Evolutionary conservation across 2,329 filamentous ascomycete genomes (phyloP), one percentile per base, ranked within the genome.

Genomic region (Ascosphaera pollenicola): DNA sequence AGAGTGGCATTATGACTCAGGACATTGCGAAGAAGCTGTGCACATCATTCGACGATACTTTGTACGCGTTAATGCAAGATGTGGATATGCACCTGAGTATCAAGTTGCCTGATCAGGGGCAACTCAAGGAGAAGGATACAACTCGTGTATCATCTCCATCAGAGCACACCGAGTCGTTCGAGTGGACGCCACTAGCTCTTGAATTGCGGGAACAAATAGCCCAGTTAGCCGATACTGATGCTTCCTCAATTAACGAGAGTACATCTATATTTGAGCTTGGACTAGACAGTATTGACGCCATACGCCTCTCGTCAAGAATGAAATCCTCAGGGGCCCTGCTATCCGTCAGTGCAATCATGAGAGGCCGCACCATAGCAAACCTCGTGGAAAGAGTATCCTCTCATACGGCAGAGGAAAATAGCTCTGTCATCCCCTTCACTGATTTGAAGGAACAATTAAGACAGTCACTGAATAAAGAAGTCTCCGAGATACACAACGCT

Each of bases 261-360:
- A 72, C 73, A 0, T 83, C 80, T 0, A 82, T 95, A 37, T 92
- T 87, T 48, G 74, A 78, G 42, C 69, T 93, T n/a, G 87, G 87
- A 0, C 61, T 94, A 3, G 85, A 94, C 55, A 94, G 85, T 52
- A 89, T 95, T 49, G 85, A 78, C 43, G 80, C 83, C 0, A 66
- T 72, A 13, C 84, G 93, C 49, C 64, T 93, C 8, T 80, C 83
- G 1, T 66, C 71, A 1, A 59, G 66, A 18, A 61, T 94, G 13
- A 71, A 77, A 15, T 68, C 64, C 31, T 49, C 65, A 15, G 74
- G 73, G 0, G 60, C 73, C 31, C 49, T 54, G 1, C 56, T 84
- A 0, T 71, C 73, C 1, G 74, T 79, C 0, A 69, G 73, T 1
- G 80, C 92, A 52, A 73, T 94, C 11, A 68, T 94, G 40, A 74